Evolutionary conservation across 768 basidiomycete species (phyloP), one percentile per base, ranked within the genome.

Genomic region (Russula sp.): DNA sequence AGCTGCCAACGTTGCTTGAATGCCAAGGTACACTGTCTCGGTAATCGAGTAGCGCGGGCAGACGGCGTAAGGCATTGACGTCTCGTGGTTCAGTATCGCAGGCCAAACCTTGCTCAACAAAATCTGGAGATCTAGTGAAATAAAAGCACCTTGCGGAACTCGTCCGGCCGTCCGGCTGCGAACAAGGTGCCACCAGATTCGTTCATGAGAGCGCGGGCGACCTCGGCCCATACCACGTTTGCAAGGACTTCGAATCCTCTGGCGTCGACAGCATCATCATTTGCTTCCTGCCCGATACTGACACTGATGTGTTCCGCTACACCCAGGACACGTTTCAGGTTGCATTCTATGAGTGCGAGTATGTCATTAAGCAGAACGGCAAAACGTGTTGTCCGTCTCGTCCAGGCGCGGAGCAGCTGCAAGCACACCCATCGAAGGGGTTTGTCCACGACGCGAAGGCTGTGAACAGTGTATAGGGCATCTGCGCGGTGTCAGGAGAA

Each of bases 221-320:
- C 73, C 73, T 95, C 93, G 11, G 86, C 86, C 90, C 93, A 96
- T 5, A 98, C 77, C 9, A 96, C 89, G 67, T 90, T 88, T 0
- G 87, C 83, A 77, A 98, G 82, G 56, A 98, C 86, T 63, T 92
- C 82, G 71, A 94, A 98, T 0, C 84, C 82, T 25, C 77, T 70
- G 2, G 67, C 70, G 11, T 65, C 25, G 42, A 25, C 57, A 0
- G 34, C 25, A 48, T 51, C 43, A 59, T 58, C 51, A 59, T 58
- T 51, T 56, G 18, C 25, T 16, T 51, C 67, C 47, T 76, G 69
- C 48, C 75, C 68, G 22, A 79, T 74, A 65, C 81, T 87, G 22
- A 80, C 67, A 41, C 81, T 78, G 7, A 86, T 80, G 45, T 78
- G 82, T 66, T 93, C 91, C 3, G 91, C 86, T n/a, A 86, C 75